Percentiles rank a stretch among this genome's conserved stretches.
These are phyloP conservation scores for Datura wrightii DNA, from an alignment of 257 asterid genomes.

Conservation along the genomic window DNA sequence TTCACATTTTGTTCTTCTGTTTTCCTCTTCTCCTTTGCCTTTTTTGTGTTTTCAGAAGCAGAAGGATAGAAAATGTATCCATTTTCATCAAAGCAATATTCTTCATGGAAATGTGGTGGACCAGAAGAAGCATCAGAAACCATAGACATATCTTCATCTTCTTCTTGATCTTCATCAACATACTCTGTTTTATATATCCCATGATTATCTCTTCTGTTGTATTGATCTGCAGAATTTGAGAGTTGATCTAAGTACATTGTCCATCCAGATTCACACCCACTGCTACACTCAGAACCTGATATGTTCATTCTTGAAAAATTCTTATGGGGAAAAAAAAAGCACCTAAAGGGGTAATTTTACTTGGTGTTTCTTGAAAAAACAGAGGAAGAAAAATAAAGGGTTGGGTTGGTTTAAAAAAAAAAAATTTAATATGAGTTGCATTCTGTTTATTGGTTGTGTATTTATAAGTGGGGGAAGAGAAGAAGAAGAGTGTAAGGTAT, in stretches of 20 bases:
- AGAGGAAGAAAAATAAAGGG: neutral
- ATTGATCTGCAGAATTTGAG: conserved; percentile 52
- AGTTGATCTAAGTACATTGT: conserved; percentile 77
- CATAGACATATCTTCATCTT: conserved; percentile 69
- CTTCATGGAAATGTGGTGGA: conserved; percentile 64
- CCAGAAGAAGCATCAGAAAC: conserved; percentile 95
- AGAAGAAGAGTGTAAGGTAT: conserved; percentile 28
- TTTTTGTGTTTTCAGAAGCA: conserved; percentile 34
- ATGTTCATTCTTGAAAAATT: conserved; percentile 50
- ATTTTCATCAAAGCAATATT: conserved; percentile 36
- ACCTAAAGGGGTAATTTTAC: neutral
- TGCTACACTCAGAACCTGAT: conserved; percentile 72
- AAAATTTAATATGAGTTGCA: conserved; percentile 29
- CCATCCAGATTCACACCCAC: conserved; percentile 97
- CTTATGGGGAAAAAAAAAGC: neutral
- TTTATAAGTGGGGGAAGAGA: conserved; percentile 47
- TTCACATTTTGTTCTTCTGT: conserved; percentile 35
- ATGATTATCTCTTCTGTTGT: conserved; percentile 38
- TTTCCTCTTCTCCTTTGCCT: conserved; percentile 41
- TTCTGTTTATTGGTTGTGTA: conserved; percentile 36
- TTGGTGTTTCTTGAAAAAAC: conserved; percentile 22
- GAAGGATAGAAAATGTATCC: conserved; percentile 31
- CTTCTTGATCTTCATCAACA: conserved; percentile 41
- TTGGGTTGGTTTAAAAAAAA: neutral
- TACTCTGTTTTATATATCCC: conserved; percentile 31